phyloP scores from a whole-genome alignment of 2,329 filamentous ascomycete species.

The Colletotrichum navitas region DNA sequence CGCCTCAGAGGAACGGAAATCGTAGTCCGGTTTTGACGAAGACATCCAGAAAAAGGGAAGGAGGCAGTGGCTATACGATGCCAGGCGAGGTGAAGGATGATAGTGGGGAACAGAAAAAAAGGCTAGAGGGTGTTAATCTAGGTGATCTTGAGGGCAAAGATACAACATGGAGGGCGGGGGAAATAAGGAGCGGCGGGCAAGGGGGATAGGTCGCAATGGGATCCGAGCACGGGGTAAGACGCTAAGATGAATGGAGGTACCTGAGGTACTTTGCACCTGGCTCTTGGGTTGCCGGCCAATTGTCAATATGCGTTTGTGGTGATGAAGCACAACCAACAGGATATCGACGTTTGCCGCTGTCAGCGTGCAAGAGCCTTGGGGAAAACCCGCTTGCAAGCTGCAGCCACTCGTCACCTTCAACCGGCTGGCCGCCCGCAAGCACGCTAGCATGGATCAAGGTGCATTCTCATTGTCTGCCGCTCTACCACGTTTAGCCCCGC shows the following conservation, averaged over 20 bases:
- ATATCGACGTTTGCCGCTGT: constrained; percentile 25
- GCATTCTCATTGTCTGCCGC: no score
- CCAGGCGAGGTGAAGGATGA: not conserved
- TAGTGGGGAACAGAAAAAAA: not conserved
- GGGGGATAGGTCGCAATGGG: not conserved
- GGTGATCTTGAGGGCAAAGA: not conserved
- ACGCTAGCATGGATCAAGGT: no score
- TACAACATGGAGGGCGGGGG: not conserved
- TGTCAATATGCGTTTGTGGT: not conserved
- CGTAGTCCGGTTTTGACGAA: not conserved
- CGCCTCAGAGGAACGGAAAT: not conserved
- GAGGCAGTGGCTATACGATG: not conserved
- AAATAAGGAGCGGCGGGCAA: not conserved
- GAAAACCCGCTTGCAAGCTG: no score
- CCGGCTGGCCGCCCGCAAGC: no score
- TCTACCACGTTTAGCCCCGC: no score
- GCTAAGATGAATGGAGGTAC: not conserved
- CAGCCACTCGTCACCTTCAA: no score
- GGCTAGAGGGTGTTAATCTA: not conserved
- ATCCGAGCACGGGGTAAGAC: not conserved
- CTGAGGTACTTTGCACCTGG: no score
- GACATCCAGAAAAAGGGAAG: constrained; percentile 1
- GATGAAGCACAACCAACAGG: constrained; percentile 8
- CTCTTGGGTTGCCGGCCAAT: not conserved
- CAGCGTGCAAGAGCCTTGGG: not conserved